phyloP scores from a whole-genome alignment of 2,329 filamentous ascomycete genomes.

The Rasamsonia emersonii region DNA sequence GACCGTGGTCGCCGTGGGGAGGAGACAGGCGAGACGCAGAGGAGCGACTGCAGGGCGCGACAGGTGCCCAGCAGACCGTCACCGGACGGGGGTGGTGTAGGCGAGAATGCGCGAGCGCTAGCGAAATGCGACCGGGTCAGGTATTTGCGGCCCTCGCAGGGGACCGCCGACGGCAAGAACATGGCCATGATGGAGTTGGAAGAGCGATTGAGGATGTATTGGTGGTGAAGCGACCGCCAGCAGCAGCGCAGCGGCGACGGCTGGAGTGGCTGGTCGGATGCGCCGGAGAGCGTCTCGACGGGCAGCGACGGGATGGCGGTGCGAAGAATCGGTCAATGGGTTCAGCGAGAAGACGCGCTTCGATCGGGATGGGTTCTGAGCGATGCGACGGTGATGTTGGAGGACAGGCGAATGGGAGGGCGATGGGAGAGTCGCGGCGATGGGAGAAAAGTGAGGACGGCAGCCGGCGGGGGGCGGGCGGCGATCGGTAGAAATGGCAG shows the following conservation, averaged over 20 bases:
- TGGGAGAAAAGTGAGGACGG: no score
- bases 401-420: neutral
- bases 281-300: neutral
- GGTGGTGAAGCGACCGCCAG: conserved; percentile 1
- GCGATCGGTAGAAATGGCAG: no score
- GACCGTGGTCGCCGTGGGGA: conserved; percentile 26
- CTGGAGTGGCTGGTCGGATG: neutral
- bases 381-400: neutral
- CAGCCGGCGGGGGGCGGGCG: no score
- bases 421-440: conserved; percentile 6
- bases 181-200: conserved; percentile 17
- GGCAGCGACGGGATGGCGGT: neutral
- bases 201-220: neutral
- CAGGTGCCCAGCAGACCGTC: conserved; percentile 32
- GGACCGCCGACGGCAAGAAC: conserved; percentile 39
- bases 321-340: neutral
- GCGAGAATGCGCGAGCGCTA: conserved; percentile 25
- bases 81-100: conserved; percentile 31
- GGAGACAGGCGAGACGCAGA: conserved; percentile 32
- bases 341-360: neutral
- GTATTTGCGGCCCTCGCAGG: conserved; percentile 34
- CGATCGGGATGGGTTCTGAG: neutral
- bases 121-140: conserved; percentile 24
- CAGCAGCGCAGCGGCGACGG: neutral
- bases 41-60: conserved; percentile 34